Conservation (phyloP, 768 basidiomycete species). For the Amanita phalloides region DNA sequence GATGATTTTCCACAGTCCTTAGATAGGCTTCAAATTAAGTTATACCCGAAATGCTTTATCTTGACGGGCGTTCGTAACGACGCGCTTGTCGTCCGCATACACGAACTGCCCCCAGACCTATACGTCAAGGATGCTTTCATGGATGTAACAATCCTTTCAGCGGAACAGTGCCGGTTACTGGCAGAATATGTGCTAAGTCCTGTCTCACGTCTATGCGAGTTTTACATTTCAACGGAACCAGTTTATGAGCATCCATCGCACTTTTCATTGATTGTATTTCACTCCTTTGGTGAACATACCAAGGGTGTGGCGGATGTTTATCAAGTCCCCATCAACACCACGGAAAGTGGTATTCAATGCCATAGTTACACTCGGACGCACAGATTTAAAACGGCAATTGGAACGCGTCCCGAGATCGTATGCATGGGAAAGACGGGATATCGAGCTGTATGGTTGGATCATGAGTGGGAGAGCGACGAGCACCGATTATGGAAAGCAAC, state of each 20-base stretch:
- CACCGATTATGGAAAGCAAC: slow-evolving; percentile 42
- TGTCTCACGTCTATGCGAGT: slow-evolving; percentile 8
- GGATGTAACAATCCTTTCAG: background rate
- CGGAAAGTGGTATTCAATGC: slow-evolving; percentile 1
- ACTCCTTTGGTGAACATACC: slow-evolving; percentile 6
- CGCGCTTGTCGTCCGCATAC: slow-evolving; percentile 12
- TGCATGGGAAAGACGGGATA: slow-evolving; percentile 32
- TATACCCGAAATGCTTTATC: slow-evolving; percentile 2
- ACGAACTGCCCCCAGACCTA: slow-evolving; percentile 10
- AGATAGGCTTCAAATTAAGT: slow-evolving; percentile 5
- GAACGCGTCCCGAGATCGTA: slow-evolving; percentile 18
- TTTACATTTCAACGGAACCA: slow-evolving; percentile 14
- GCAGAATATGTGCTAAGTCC: slow-evolving; percentile 14
- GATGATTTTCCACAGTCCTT: background rate
- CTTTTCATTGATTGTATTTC: slow-evolving; percentile 7
- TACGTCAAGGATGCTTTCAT: background rate
- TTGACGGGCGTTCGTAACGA: background rate
- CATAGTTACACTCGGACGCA: slow-evolving; percentile 8
- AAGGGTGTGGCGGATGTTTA: slow-evolving; percentile 10
- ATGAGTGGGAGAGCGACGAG: slow-evolving; percentile 36
- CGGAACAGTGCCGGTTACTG: slow-evolving; percentile 9
- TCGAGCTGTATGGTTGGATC: slow-evolving; percentile 43
- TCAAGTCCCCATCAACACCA: slow-evolving; percentile 11
- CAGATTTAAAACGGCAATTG: slow-evolving; percentile 14
- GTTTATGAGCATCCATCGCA: slow-evolving; percentile 1